Evolutionary conservation across 371 early-diverging fungal species (phyloP).

Genomic region (Umbelopsis sp.): DNA sequence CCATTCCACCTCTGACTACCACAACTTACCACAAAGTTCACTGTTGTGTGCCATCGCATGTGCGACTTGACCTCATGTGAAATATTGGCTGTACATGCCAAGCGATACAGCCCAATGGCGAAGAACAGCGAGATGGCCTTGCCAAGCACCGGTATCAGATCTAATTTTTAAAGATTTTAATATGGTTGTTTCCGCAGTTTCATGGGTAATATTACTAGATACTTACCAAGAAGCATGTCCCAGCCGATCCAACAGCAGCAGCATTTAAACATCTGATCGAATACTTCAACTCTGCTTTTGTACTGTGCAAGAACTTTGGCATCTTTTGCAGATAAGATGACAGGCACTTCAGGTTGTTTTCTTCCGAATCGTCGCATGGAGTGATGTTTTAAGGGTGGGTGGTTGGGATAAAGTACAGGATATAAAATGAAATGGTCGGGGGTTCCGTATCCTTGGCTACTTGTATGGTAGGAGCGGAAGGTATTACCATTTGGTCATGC

Average conservation of each 20-base stretch:
- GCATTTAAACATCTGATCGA: constrained; percentile 47
- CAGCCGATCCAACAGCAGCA: constrained; percentile 58
- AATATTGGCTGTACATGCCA: constrained; percentile 41
- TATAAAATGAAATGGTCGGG: too few species aligned
- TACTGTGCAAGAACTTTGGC: constrained; percentile 39
- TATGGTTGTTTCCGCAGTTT: not conserved
- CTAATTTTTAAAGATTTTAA: constrained; percentile 20
- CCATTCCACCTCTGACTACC: not conserved
- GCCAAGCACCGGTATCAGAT: constrained; percentile 52
- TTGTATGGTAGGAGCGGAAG: too few species aligned
- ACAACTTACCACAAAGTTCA: constrained; percentile 46
- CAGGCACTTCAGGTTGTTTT: constrained; percentile 2
- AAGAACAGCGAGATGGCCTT: constrained; percentile 45
- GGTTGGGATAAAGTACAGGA: too few species aligned
- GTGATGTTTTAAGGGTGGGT: not conserved
- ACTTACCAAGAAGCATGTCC: constrained; percentile 42
- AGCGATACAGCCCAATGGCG: constrained; percentile 40
- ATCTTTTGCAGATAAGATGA: constrained; percentile 41
- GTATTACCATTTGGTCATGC: too few species aligned
- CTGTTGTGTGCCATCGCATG: constrained; percentile 43
- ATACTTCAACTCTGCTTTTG: constrained; percentile 39
- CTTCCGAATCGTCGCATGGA: not conserved
- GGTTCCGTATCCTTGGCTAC: too few species aligned
- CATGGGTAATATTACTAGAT: not conserved
- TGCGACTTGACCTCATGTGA: constrained; percentile 31